Base-by-base conservation (phyloP, 169 alveolate species). In the Plasmodium vivax region DNA sequence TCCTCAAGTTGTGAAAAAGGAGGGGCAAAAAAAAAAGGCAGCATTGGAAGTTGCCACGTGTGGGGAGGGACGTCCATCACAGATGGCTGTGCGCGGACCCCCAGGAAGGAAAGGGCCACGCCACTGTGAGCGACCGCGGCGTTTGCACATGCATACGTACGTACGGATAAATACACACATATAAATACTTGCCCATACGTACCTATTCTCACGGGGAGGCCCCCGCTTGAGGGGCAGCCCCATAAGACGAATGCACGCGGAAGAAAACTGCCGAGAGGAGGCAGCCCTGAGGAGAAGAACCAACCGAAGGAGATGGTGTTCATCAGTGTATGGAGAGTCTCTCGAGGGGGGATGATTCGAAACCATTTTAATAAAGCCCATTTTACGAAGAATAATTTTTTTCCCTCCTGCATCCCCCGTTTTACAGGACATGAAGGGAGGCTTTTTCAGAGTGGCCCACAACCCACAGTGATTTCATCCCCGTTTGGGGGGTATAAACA, bases 121-220 rank as follows among this genome's bases (percentile, higher is more conserved):
- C 62, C 62, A 3, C 9, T 51, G 23, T 51, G 62, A 14, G 62
- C 23, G 8, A 14, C 19, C 68, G 41, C 36, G 56, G 30, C 6
- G 27, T 23, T 27, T 82, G 19, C 71, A 82, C 58, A 81, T 27
- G 16, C 58, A 81, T 34, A 45, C 12, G 16, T 34, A 16, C 14
- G 12, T 41, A 6, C 41, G 47, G 12, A 81, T 43, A 19, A 12
- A 47, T 81, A 19, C 41, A 81, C 68, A 41, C n/a, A 47, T 81
- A 81, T 82, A 45, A 54, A 74, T 82, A 82, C 73, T 6, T 82
- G 34, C 71, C 71, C 41, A 82, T 54, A 38, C 56, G 79, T 6
- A 19, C 32, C 9, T 51, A 1, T 14, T 1, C 62, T 51, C 12
- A 1, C 58, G 58, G 62, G 27, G 16, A 51, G 23, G 0, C 23